Percentiles rank a stretch among this genome's conserved stretches.
These are phyloP conservation scores for Rhodotorula mucilaginosa DNA, from an alignment of 1,284 basidiomycete species.

Conservation along the genomic window DNA sequence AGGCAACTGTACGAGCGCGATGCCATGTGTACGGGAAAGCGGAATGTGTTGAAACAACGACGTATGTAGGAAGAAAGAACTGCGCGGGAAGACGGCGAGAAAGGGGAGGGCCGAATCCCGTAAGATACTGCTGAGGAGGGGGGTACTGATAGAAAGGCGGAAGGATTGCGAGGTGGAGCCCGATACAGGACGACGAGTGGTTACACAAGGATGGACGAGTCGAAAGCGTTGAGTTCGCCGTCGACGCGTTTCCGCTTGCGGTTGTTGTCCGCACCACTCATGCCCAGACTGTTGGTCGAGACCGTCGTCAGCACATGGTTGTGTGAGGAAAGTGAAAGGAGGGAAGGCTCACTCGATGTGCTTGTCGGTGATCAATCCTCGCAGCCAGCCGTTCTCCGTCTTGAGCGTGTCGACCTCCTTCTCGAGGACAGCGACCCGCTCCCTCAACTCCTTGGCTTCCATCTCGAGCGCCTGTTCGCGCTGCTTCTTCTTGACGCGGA, in stretches of 20 bases:
- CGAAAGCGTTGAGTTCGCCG: conserved; percentile 7
- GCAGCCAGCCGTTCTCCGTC: conserved; percentile 92
- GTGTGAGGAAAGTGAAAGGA: too few relatives aligned
- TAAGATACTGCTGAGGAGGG: not conserved
- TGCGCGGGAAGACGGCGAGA: not conserved
- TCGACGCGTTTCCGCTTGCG: conserved; percentile 27
- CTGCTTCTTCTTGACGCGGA: conserved; percentile 98
- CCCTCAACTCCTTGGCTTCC: conserved; percentile 84
- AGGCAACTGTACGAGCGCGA: not conserved
- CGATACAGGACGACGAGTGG: not conserved
- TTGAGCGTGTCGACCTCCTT: conserved; percentile 85
- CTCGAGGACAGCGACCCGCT: conserved; percentile 72
- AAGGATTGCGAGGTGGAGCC: not conserved
- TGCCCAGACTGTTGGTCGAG: not conserved
- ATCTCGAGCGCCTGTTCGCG: conserved; percentile 88
- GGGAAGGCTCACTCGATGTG: conserved; percentile 6
- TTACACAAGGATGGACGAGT: conserved; percentile 26
- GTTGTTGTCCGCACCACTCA: conserved; percentile 28
- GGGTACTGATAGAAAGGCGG: not conserved
- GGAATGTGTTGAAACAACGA: not conserved
- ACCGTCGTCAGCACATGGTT: not conserved
- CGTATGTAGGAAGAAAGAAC: not conserved
- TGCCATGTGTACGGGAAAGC: not conserved
- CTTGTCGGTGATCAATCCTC: conserved; percentile 76
- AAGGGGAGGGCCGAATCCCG: not conserved